Evolutionary conservation across 1,284 basidiomycete species (phyloP), one percentile per base, ranked within the genome.

Genomic region (Pseudomicrostroma phylloplanum): DNA sequence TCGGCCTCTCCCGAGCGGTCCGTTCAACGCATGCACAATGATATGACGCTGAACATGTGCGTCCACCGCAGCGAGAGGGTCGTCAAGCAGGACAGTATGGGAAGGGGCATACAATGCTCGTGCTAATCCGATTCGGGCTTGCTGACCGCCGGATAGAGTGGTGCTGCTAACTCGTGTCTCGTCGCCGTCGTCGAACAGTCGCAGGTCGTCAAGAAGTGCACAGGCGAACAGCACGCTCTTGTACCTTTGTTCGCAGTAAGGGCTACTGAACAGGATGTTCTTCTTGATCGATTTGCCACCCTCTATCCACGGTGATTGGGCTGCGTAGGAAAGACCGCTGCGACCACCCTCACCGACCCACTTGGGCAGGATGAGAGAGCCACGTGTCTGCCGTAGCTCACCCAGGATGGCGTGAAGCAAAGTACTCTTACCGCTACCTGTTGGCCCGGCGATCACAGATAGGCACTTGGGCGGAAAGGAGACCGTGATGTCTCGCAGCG

Each of bases 21-120:
- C 74, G 19, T 51, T 59, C 0, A 76, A 48, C 56, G 67, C 60
- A 2, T 66, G 62, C 26, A 66, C 59, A 1, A 69, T 58, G 59
- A 77, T 60, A 56, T 83, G 83, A 43, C 88, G 86, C 62, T 84
- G 87, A 26, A 73, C 74, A 60, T 71, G 65, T 3, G 87, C 85
- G 73, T 91, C 89, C 1, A 91, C 86, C 1, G 73, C 73, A 0
- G 74, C 63, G 41, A 77, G 58, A n/a, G 76, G 69, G 46, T 78
- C 76, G 60, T 76, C 76, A n/a, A 78, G 65, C 2, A 78, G 63
- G 9, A 77, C 46, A 1, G 69, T 64, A 7, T 62, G 55, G 1
- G 73, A 66, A 39, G 69, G 70, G 11, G 70, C 67, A 55, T 77
- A 78, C 6, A 77, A 55, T 1, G 76, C 68, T 4, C 73, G 65